Conservation (phyloP, 495 filamentous ascomycete species). For the Lasiosphaeria hispida region DNA sequence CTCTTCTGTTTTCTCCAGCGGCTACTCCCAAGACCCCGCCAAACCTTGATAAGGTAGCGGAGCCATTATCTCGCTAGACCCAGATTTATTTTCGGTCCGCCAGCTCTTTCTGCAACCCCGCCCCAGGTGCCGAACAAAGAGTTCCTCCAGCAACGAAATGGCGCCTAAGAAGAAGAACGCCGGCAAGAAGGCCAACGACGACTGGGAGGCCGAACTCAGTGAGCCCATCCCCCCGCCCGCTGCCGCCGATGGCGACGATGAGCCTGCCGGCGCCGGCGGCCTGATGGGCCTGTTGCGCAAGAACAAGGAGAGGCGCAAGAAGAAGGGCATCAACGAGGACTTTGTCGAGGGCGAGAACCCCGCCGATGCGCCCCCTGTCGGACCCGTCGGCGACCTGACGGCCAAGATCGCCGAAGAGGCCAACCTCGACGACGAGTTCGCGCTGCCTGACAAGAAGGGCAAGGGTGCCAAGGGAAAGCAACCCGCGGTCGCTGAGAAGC, state of each 20-base stretch:
- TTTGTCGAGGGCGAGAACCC: slow-evolving; percentile 70
- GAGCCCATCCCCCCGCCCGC: slow-evolving; percentile 61
- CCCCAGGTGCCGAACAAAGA: neutral
- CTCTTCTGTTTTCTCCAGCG: neutral
- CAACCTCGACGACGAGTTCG: slow-evolving; percentile 81
- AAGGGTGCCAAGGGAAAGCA: slow-evolving; percentile 92
- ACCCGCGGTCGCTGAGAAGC: slow-evolving; percentile 55
- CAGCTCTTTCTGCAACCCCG: no score
- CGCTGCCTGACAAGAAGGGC: slow-evolving; percentile 85
- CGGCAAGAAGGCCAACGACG: slow-evolving; percentile 81
- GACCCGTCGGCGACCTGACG: slow-evolving; percentile 49
- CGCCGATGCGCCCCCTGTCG: slow-evolving; percentile 42
- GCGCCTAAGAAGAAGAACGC: slow-evolving; percentile 94
- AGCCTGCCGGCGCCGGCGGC: slow-evolving; percentile 55
- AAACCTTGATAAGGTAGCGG: no score
- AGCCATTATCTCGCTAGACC: no score
- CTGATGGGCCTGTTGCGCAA: slow-evolving; percentile 86
- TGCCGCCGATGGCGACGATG: slow-evolving; percentile 52
- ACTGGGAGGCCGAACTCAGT: slow-evolving; percentile 96
- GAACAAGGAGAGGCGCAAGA: slow-evolving; percentile 86
- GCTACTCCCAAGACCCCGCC: no score
- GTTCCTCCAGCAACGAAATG: slow-evolving; percentile 48
- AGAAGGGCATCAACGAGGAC: slow-evolving; percentile 81
- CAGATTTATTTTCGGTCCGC: no score
- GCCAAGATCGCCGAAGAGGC: slow-evolving; percentile 82